Evolutionary conservation across 2,329 filamentous ascomycete species (phyloP), one percentile per base, ranked within the genome.

Genomic region (Colletotrichum sp.): DNA sequence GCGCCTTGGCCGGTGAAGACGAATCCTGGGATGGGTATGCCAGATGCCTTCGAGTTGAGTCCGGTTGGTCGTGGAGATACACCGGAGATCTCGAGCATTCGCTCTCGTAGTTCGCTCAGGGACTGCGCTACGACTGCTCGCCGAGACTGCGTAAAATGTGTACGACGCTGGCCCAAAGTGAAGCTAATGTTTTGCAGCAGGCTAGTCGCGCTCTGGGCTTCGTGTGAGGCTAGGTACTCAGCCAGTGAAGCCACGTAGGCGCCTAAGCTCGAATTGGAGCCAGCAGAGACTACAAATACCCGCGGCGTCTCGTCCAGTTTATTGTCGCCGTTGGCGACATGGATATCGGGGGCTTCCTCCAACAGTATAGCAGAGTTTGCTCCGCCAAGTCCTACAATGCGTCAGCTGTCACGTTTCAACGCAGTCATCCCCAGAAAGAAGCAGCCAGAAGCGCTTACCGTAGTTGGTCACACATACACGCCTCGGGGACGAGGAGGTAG

Each of bases 1-100:
- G 82, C 82, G 8, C 83, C 83, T 63, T 84, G 83, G 19, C 83
- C 83, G 1, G 83, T 83, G 76, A 84, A 85, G 5, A 81, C 79
- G 68, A 82, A 82, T 4, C 34, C 34, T 4, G 48, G 16, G 27
- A 59, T n/a, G 6, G 32, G 48, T 44, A 48, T 44, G 39, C 39
- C 11, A n/a, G 25, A 16, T 16, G 15, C 27, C n/a, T 68, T 48
- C 25, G 27, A 19, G 28, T 30, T 55, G 16, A 19, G 12, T 16
- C 30, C 16, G 44, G 15, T 36, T n/a, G 34, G 6, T 65, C 12
- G 13, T 8, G 64, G 48, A 5, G 76, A 19, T 7, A 36, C 25
- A 16, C 52, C 70, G 4, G 59, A 22, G n/a, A 65, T 36, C 36
- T 57, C 28, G 30, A 77, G 64, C 52, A 79, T 60, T 34, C 72